Evolutionary conservation across 306 rosid species (phyloP), one percentile per base, ranked within the genome.

Genomic region (Elaeagnus macrophylla): DNA sequence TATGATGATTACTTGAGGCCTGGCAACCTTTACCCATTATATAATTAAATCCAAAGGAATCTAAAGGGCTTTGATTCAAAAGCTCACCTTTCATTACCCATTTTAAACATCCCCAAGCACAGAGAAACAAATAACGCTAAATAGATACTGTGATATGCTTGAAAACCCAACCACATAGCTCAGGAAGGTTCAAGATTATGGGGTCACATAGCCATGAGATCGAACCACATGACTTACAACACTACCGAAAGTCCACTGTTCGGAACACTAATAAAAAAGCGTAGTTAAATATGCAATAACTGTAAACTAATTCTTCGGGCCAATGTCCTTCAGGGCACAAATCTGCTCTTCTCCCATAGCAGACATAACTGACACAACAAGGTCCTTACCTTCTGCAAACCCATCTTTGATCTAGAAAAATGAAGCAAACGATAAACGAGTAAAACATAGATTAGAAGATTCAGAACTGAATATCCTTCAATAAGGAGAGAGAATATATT

Each of bases 271-370:
- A 41, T 37, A 16, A 18, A 12, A 19, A 18, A 11, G 54, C 52
- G 48, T 37, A 17, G n/a, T 37, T 0, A 39, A 36, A 42, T 37
- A 59, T 32, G 39, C 20, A 48, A 9, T 8, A 6, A 19, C 10
- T 7, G 36, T 14, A 42, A 15, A 14, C 49, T 57, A 67, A 12
- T 65, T 65, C 65, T 61, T 67, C 1, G 65, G 61, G 44, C 77
- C 73, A 17, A 67, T 72, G 60, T 67, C 77, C 73, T 72, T 72
- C 44, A 72, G 58, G 15, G 66, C 78, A 62, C 66, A 51, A 50
- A 72, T 72, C 56, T 66, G 72, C 15, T 72, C 77, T 53, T 66
- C 72, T 38, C 77, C 76, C 76, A 71, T 71, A 8, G 76, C 61
- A 3, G 71, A 64, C 76, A 71, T 71, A 20, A 71, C 76, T 7